Evolutionary conservation across 306 rosid genomes (phyloP), one percentile per base, ranked within the genome.

Genomic region (Cucumis hystrix): DNA sequence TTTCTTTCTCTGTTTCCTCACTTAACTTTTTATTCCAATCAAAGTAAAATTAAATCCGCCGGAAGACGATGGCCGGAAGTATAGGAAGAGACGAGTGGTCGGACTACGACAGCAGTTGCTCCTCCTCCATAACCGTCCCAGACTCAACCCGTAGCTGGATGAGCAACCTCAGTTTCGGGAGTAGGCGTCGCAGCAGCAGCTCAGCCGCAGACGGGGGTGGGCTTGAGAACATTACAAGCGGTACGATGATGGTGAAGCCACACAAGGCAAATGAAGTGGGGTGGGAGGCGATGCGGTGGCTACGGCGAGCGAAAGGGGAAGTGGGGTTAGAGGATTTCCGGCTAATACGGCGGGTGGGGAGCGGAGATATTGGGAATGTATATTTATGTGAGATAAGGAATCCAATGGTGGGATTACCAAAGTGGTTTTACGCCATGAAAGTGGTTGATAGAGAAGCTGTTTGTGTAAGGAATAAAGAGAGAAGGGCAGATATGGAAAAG

Each of bases 381-480:
- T 95, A 95, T 76, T 96, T 95, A 4, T 95, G 99, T 81, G 90
- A 92, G 87, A 89, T 95, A 77, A 84, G 97, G 51, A 94, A 88
- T 86, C 91, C 91, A 0, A 79, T 81, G 41, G 91, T 79, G 62
- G 97, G 93, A 51, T 23, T 86, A 67, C 85, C 94, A 0, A 95
- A 88, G 87, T 88, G 96, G 77, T 87, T 83, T 4, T 92, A 92
- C 35, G 99, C 99, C 21, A 92, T 95, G 99, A 95, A 95, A 84
- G 99, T 95, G 80, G 97, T 95, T 40, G 99, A 95, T 71, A 84
- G 93, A 79, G 97, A 95, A 78, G 99, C 99, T 2, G 86, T 95
- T 28, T 88, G 96, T 0, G 83, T 95, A 43, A 87, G 99, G 82
- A 95, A 95, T 45, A 95, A 95, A 65, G 78, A 87, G 1, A 90